A percentile compares a stretch with the other conserved stretches of the same genome.
These are phyloP conservation scores for Blastobotrys niveus DNA, from an alignment of 1,139 yeast genomes.

Conservation along the genomic window DNA sequence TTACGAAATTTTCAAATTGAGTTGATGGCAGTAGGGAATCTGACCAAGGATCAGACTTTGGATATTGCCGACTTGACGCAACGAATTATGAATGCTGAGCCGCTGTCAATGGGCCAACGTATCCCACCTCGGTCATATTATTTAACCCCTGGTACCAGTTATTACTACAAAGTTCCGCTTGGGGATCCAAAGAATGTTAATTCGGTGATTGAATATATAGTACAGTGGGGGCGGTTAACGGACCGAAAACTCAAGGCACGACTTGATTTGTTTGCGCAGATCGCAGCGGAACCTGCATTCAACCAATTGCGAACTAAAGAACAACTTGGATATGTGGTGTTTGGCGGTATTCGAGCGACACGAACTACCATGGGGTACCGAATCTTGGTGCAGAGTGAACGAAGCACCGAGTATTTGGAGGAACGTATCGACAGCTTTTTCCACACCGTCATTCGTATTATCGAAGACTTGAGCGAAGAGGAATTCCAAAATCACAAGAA, in stretches of 20 bases:
- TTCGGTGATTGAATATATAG: constrained; percentile 74
- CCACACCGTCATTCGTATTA: constrained; percentile 34
- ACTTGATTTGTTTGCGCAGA: constrained; percentile 62
- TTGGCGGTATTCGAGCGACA: constrained; percentile 62
- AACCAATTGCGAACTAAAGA: constrained; percentile 87
- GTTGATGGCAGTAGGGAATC: constrained; percentile 74
- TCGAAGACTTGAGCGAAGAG: constrained; percentile 47
- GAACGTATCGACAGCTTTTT: constrained; percentile 70
- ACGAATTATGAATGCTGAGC: constrained; percentile 32
- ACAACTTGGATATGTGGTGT: constrained; percentile 86
- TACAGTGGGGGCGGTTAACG: constrained; percentile 56
- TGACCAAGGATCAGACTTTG: constrained; percentile 51
- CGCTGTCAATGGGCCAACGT: constrained; percentile 36
- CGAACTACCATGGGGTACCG: constrained; percentile 75
- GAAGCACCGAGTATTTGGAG: constrained; percentile 67
- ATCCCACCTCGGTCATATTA: constrained; percentile 47
- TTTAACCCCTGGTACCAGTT: constrained; percentile 42
- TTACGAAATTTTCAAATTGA: constrained; percentile 53
- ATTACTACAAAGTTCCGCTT: constrained; percentile 48
- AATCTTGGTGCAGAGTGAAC: constrained; percentile 81
- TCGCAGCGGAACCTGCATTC: constrained; percentile 81
- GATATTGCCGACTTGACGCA: constrained; percentile 42
- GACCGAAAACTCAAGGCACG: constrained; percentile 40
- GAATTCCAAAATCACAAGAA: constrained; percentile 65
- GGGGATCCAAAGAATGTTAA: constrained; percentile 71